Evolutionary conservation across 345 rosid species (phyloP).

Genomic region (rapeseed (Brassica napus)): DNA sequence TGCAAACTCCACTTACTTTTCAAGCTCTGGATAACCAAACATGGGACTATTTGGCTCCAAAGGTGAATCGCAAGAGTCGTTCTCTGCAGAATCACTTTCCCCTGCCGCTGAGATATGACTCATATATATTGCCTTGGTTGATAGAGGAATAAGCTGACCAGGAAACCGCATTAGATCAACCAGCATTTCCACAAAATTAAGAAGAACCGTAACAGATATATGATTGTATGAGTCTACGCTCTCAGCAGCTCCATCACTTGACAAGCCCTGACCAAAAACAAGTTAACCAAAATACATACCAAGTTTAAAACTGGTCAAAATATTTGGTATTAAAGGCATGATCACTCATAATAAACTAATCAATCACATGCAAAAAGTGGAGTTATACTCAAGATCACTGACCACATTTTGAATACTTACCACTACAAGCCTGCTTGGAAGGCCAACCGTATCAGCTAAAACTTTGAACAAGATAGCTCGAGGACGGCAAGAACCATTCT

Average conservation of each 20-base stretch:
- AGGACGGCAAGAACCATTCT: conserved; percentile 85
- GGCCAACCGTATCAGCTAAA: conserved; percentile 91
- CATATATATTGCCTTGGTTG: conserved; percentile 85
- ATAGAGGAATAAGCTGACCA: conserved; percentile 82
- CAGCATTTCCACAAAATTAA: conserved; percentile 83
- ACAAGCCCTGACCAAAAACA: conserved; percentile 67
- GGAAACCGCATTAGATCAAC: conserved; percentile 99
- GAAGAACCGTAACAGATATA: conserved; percentile 81
- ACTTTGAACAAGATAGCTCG: conserved; percentile 94
- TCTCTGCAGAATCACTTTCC: conserved; percentile 99
- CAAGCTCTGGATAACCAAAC: conserved; percentile 39
- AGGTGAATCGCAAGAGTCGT: conserved; percentile 98
- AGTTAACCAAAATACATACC: conserved; percentile 8
- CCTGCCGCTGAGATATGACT: conserved; percentile 92
- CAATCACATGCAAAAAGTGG: conserved; percentile 18
- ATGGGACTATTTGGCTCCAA: conserved; percentile 96
- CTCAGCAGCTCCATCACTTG: conserved; percentile 85
- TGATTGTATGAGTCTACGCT: conserved; percentile 76
- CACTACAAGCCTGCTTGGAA: conserved; percentile 90
- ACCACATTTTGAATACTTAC: conserved; percentile 52
- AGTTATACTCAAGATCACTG: neutral
- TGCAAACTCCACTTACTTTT: conserved; percentile 28
- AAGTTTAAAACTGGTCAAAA: too few relatives aligned
- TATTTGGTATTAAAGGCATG: too few relatives aligned
- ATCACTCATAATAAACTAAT: too few relatives aligned